These are phyloP conservation scores for Aspergillus transmontanensis DNA, from an alignment of 2,329 filamentous ascomycete genomes.

Conservation along the genomic window DNA sequence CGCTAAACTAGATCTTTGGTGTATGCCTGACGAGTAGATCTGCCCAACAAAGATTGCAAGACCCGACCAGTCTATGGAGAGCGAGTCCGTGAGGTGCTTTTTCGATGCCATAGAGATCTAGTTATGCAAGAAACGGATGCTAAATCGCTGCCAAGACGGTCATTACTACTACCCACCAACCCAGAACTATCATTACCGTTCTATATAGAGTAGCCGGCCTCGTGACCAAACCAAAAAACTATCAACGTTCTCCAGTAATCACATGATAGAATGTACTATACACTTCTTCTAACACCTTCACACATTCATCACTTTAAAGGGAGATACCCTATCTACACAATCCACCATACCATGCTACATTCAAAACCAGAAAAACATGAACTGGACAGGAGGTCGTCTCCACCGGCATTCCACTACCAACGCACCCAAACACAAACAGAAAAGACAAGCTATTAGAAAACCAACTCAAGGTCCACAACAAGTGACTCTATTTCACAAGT, in stretches of 20 bases:
- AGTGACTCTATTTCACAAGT: constrained; percentile 7
- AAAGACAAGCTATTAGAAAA: constrained; percentile 40
- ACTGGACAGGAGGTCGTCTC: constrained; percentile 49
- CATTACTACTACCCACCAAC: too few species aligned
- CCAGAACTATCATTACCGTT: too few species aligned
- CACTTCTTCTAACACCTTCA: background rate
- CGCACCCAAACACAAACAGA: constrained; percentile 27
- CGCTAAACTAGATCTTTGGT: too few species aligned
- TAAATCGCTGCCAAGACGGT: too few species aligned
- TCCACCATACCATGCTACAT: background rate
- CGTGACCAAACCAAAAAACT: too few species aligned
- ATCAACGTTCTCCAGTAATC: background rate
- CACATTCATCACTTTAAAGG: background rate
- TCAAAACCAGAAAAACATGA: constrained; percentile 33
- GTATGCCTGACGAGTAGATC: too few species aligned
- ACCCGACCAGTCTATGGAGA: too few species aligned
- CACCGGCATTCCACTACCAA: constrained; percentile 41
- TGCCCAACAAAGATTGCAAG: too few species aligned
- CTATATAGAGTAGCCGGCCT: too few species aligned
- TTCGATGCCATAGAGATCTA: too few species aligned
- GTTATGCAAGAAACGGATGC: too few species aligned
- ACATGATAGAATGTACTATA: background rate
- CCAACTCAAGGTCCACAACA: constrained; percentile 19
- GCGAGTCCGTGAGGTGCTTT: too few species aligned
- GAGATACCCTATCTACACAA: background rate